Evolutionary conservation across 2,329 filamentous ascomycete species (phyloP), one percentile per base, ranked within the genome.

Genomic region (Calycina herbarum): DNA sequence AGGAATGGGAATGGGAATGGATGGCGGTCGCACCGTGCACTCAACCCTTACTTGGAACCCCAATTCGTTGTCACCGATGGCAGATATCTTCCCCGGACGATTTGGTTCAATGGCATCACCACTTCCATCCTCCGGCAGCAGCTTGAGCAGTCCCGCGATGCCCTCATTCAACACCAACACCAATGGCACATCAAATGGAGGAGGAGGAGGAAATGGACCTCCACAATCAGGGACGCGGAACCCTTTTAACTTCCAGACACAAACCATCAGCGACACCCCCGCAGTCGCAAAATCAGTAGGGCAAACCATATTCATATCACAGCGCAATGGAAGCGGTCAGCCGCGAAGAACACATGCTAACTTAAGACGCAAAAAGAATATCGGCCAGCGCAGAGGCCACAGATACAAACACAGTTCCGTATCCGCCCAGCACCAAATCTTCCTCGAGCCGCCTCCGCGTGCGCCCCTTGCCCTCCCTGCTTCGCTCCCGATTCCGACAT

Each of bases 401-500:
- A 93, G 95, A 77, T 99, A 99, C 84, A 97, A 97, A 77, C 94
- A 98, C 81, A 96, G 92, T 77, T 96, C 92, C 76, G 90, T 99
- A 65, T 96, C 92, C 24, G 81, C 87, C 7, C 87, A 89, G 73
- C 94, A 98, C 77, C 94, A 97, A 78, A 96, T 98, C 78, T 97
- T 98, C 78, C 92, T 96, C 72, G 93, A 97, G 77, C 95, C 95
- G 6, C 89, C 93, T 0, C 90, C 87, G 4, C 86, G 94, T 62
- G 90, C 94, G 0, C 94, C 95, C 3, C 86, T 97, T 29, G 91
- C 94, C 45, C 86, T 99, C 0, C 95, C 95, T 1, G 93, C 94
- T 64, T 96, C 94, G 38, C 85, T 99, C 0, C 95, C 95, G 0
- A 90, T 97, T 45, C 95, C 95, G 0, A 99, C 94, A 0, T 82